Conservation (phyloP, 108 stramenopile species). For the Mediolabrus comicus region DNA sequence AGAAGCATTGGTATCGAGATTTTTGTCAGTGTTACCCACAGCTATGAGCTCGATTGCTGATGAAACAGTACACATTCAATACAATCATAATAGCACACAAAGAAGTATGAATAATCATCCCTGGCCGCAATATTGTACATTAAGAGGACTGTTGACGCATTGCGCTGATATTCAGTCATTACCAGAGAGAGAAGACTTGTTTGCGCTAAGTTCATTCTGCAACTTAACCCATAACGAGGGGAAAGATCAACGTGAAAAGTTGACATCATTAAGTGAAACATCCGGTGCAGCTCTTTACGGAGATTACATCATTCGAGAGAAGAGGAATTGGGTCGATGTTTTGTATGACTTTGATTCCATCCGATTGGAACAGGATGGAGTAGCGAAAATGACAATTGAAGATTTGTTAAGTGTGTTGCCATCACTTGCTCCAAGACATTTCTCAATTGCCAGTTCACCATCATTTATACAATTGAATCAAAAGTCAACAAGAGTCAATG, state of each 20-base stretch:
- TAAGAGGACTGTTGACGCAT: constrained; percentile 70
- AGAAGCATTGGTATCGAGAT: constrained; percentile 48
- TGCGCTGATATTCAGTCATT: constrained; percentile 80
- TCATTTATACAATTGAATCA: constrained; percentile 13
- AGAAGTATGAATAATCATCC: constrained; percentile 13
- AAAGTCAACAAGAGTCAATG: background rate
- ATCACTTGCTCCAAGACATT: constrained; percentile 74
- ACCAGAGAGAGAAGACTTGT: constrained; percentile 81
- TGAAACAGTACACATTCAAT: constrained; percentile 42
- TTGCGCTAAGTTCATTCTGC: constrained; percentile 63
- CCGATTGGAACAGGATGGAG: constrained; percentile 8
- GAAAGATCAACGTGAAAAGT: constrained; percentile 60
- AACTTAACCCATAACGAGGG: constrained; percentile 45
- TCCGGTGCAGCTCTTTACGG: constrained; percentile 70
- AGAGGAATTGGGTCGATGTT: constrained; percentile 80
- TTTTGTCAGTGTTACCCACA: constrained; percentile 62
- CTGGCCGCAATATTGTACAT: constrained; percentile 70
- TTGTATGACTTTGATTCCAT: constrained; percentile 85
- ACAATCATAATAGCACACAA: constrained; percentile 2
- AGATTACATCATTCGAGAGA: constrained; percentile 82
- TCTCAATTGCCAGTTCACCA: constrained; percentile 81
- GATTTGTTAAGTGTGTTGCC: constrained; percentile 59
- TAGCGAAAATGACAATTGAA: constrained; percentile 41
- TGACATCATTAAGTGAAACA: constrained; percentile 69
- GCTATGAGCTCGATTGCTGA: constrained; percentile 57